Evolutionary conservation across 2,329 filamentous ascomycete genomes (phyloP), one percentile per base, ranked within the genome.

Genomic region (Chaetomium olivaceum): DNA sequence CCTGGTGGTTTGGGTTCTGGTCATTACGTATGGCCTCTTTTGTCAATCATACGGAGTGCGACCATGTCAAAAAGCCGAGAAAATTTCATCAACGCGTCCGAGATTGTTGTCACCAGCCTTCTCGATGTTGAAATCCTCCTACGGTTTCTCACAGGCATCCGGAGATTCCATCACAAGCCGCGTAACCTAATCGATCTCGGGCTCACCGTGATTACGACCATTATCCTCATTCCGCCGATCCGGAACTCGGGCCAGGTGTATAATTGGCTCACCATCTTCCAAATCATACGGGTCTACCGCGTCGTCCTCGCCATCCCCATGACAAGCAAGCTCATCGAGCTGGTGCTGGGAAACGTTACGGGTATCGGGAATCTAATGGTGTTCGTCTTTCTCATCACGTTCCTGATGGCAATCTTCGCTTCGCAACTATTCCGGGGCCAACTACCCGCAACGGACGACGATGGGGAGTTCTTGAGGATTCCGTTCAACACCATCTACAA

Each of bases 331-430:
- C 85, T 99, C 61, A 95, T 99, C 74, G 81, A 90, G 70, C 84
- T 96, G 39, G 95, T 99, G 2, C 84, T 99, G 67, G 91, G 95
- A 67, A 98, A 98, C 75, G 90, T 93, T 4, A 87, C 89, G 54
- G 96, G 96, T 91, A 89, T 99, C 68, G 85, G 91, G 48, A 99
- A 99, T 75, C 81, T 99, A 67, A 96, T 99, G 80, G 82, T 98
- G 21, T 99, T 99, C 76, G 93, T 99, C 73, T 97, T 98, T 74
- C 82, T 99, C 60, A 91, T 97, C 74, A 97, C 93, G 0, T 98
- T 97, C 74, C 83, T 99, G 55, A 91, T 93, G 71, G 90, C 95
- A 3, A 96, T 99, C 65, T 93, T 99, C 72, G 95, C 95, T 7
- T 88, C 91, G 1, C 94, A 99, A 76, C 86, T 99, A 4, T 96